phyloP scores from a whole-genome alignment of 208 protist genomes.

The Wallacemonas rigidus region DNA sequence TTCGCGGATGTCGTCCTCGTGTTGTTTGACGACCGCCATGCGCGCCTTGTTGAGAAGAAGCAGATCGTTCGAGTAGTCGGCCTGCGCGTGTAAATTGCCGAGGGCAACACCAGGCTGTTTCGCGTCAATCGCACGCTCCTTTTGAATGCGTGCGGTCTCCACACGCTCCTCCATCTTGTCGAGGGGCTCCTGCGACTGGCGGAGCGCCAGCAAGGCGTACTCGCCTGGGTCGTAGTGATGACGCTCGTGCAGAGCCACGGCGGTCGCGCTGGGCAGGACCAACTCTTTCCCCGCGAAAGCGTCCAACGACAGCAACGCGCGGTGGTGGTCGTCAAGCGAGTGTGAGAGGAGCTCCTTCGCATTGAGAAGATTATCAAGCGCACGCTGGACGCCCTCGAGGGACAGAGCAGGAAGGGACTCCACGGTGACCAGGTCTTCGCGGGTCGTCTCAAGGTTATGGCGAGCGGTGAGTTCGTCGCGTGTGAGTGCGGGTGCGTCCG shows the following conservation, averaged over 20 bases:
- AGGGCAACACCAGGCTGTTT: slow-evolving; percentile 58
- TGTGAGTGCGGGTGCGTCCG: slow-evolving; percentile 51
- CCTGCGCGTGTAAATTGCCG: slow-evolving; percentile 64
- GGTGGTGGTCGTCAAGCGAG: slow-evolving; percentile 55
- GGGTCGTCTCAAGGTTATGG: slow-evolving; percentile 35
- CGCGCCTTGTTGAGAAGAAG: slow-evolving; percentile 83
- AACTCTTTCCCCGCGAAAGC: slow-evolving; percentile 43
- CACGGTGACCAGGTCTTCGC: slow-evolving; percentile 34
- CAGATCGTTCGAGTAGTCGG: slow-evolving; percentile 85
- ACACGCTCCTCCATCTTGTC: slow-evolving; percentile 62
- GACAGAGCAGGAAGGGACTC: slow-evolving; percentile 38
- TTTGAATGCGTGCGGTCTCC: slow-evolving; percentile 45
- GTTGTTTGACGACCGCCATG: slow-evolving; percentile 59
- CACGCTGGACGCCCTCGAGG: slow-evolving; percentile 52
- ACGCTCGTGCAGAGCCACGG: slow-evolving; percentile 72
- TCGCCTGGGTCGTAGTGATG: slow-evolving; percentile 71
- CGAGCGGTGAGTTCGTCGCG: slow-evolving; percentile 39
- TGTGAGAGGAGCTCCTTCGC: slow-evolving; percentile 39
- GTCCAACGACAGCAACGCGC: slow-evolving; percentile 33
- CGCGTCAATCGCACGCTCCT: slow-evolving; percentile 68
- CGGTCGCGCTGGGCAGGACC: slow-evolving; percentile 50
- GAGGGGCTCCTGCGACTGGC: slow-evolving; percentile 61
- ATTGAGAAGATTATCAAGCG: slow-evolving; percentile 67
- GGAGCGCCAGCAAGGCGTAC: slow-evolving; percentile 63
- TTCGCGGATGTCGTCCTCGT: slow-evolving; percentile 61